Percentiles rank a stretch among this genome's conserved stretches.
These are phyloP conservation scores for Fusarium globosum DNA, from an alignment of 2,329 filamentous ascomycete species.

Conservation along the genomic window DNA sequence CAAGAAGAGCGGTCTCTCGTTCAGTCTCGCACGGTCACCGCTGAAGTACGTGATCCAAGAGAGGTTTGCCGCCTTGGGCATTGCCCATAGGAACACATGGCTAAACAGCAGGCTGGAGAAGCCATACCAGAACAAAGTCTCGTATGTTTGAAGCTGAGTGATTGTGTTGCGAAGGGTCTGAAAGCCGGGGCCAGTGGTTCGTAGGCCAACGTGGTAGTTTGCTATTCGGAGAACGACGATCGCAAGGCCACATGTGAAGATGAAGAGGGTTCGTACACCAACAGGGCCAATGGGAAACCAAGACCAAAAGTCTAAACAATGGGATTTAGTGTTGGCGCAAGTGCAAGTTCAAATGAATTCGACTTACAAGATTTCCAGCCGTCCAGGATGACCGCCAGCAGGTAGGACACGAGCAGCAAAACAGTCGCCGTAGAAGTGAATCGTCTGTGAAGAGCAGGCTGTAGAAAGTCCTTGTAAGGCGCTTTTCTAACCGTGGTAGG, in stretches of 20 bases:
- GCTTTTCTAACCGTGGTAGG: conserved; percentile 65
- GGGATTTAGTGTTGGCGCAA: neutral
- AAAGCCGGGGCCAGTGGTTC: conserved; percentile 76
- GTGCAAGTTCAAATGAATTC: neutral
- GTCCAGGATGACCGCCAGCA: conserved; percentile 76
- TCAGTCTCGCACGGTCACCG: conserved; percentile 79
- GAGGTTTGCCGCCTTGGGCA: conserved; percentile 69
- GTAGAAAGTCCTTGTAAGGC: conserved; percentile 89
- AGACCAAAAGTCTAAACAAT: conserved; percentile 76
- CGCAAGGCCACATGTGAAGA: conserved; percentile 80
- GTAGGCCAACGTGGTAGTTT: conserved; percentile 79
- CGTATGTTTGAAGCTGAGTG: conserved; percentile 69
- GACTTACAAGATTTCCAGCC: conserved; percentile 75
- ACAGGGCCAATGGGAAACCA: conserved; percentile 85
- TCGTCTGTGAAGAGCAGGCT: conserved; percentile 85
- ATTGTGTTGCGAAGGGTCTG: conserved; percentile 71
- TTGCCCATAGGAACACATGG: conserved; percentile 82
- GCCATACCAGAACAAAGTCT: conserved; percentile 80
- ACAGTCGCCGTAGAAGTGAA: conserved; percentile 82
- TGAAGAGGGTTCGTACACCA: conserved; percentile 77
- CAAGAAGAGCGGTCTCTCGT: conserved; percentile 87
- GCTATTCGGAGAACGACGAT: conserved; percentile 89
- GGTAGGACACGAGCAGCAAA: conserved; percentile 77
- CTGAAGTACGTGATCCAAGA: conserved; percentile 78
- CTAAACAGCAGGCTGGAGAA: conserved; percentile 83